Conservation (phyloP, 768 basidiomycete genomes). For the Calocybe gangraenosa region DNA sequence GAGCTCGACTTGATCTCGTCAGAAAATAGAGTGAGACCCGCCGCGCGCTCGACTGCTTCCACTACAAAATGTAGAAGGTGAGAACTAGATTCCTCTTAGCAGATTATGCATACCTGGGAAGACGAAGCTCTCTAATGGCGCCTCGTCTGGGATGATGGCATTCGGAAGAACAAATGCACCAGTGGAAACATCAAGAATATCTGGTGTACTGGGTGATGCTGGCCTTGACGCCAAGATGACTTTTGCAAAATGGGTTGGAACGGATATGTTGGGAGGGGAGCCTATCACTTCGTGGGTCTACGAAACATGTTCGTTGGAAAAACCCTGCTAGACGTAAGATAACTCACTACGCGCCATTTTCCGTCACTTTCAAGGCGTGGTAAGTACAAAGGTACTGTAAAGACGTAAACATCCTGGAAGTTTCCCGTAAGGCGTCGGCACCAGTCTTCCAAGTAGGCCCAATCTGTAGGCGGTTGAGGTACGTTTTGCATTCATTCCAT, state of each 20-base stretch:
- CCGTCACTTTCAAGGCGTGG: conserved; percentile 83
- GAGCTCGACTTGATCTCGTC: conserved; percentile 68
- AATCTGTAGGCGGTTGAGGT: conserved; percentile 51
- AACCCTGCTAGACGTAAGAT: not conserved
- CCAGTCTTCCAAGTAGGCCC: conserved; percentile 97
- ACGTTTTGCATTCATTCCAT: not conserved
- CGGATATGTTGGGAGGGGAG: conserved; percentile 80
- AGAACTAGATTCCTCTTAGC: not conserved
- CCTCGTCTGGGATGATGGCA: conserved; percentile 82
- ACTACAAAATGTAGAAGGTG: conserved; percentile 41
- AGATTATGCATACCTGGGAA: conserved; percentile 59
- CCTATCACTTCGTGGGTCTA: conserved; percentile 96
- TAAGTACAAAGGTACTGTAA: conserved; percentile 96
- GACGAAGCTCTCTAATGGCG: conserved; percentile 74
- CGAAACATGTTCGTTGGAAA: not conserved
- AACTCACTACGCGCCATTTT: conserved; percentile 90
- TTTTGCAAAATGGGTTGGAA: conserved; percentile 98
- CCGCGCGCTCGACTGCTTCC: conserved; percentile 86
- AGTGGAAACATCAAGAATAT: conserved; percentile 71
- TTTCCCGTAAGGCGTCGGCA: conserved; percentile 83
- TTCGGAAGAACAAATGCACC: conserved; percentile 98
- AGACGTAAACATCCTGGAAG: conserved; percentile 95
- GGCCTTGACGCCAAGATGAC: conserved; percentile 81
- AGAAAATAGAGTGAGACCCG: conserved; percentile 86
- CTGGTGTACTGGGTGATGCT: conserved; percentile 65